Evolutionary conservation across 352 stramenopile genomes (phyloP).

Genomic region (Pythium oligandrum): DNA sequence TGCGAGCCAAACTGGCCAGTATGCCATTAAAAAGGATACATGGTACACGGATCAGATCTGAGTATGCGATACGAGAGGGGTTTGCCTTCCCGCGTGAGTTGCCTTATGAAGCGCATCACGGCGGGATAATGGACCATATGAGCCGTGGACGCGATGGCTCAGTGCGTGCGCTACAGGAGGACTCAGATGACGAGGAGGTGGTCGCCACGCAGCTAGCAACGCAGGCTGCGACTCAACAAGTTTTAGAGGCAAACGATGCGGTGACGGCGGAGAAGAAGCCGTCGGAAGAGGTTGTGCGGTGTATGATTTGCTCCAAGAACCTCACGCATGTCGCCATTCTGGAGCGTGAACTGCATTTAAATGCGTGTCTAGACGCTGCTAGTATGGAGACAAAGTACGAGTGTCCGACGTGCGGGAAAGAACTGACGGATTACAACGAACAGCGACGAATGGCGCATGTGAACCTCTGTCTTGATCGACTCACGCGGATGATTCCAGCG

Average conservation of each 20-base stretch:
- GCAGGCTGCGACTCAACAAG: constrained; percentile 17
- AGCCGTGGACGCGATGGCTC: too few relatives aligned
- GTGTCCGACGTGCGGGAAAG: constrained; percentile 51
- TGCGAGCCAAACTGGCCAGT: neutral
- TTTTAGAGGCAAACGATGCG: constrained; percentile 2
- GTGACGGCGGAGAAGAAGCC: neutral
- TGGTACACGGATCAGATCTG: too few relatives aligned
- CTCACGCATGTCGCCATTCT: constrained; percentile 42
- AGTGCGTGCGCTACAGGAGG: too few relatives aligned
- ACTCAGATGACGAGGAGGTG: constrained; percentile 6
- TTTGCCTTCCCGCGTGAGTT: too few relatives aligned
- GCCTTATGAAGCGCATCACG: too few relatives aligned
- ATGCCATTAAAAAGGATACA: too few relatives aligned
- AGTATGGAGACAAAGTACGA: constrained; percentile 26
- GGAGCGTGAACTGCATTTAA: constrained; percentile 60
- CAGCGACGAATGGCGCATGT: constrained; percentile 59
- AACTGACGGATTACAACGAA: constrained; percentile 64
- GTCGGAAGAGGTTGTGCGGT: constrained; percentile 24
- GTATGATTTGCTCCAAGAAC: constrained; percentile 59
- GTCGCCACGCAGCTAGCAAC: constrained; percentile 11
- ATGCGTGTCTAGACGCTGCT: constrained; percentile 60
- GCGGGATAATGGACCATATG: too few relatives aligned
- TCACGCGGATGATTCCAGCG: constrained; percentile 5
- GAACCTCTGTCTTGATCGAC: constrained; percentile 58
- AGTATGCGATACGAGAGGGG: too few relatives aligned